These are phyloP conservation scores for Aspergillus pseudonomiae DNA, from an alignment of 2,329 filamentous ascomycete species.

Conservation along the genomic window DNA sequence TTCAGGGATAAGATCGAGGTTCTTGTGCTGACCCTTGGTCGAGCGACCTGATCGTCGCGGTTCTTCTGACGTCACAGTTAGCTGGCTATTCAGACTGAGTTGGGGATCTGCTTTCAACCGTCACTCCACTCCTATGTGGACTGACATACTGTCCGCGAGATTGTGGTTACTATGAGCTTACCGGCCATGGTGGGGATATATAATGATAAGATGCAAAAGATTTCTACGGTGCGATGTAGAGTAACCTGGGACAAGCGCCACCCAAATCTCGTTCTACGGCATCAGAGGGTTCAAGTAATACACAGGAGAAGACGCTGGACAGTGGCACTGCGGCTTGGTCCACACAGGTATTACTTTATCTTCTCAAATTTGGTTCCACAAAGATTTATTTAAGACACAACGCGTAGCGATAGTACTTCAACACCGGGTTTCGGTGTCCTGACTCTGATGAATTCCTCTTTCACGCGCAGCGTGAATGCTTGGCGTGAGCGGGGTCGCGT, in stretches of 20 bases:
- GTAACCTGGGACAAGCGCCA: slow-evolving; percentile 25
- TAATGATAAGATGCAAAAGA: slow-evolving; percentile 16
- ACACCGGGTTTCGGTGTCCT: slow-evolving; percentile 19
- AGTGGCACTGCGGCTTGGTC: slow-evolving; percentile 33
- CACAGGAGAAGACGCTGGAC: slow-evolving; percentile 39
- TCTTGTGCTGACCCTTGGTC: slow-evolving; percentile 96
- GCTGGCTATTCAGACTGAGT: slow-evolving; percentile 24
- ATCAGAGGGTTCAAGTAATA: slow-evolving; percentile 45
- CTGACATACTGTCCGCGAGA: slow-evolving; percentile 12
- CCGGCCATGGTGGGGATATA: slow-evolving; percentile 58
- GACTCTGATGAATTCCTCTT: slow-evolving; percentile 25
- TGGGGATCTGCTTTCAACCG: slow-evolving; percentile 12
- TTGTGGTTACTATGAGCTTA: slow-evolving; percentile 54
- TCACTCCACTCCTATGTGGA: slow-evolving; percentile 8
- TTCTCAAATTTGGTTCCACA: slow-evolving; percentile 23
- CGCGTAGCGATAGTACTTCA: slow-evolving; percentile 19
- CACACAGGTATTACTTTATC: slow-evolving; percentile 38
- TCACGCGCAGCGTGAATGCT: slow-evolving; percentile 30
- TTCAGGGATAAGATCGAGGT: slow-evolving; percentile 72
- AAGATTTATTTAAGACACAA: slow-evolving; percentile 25
- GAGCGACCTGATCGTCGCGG: slow-evolving; percentile 91
- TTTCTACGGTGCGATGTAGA: slow-evolving; percentile 42
- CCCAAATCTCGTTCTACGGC: slow-evolving; percentile 44
- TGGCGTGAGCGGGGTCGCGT: slow-evolving; percentile 36
- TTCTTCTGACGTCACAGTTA: slow-evolving; percentile 64